Conservation (phyloP, 2,329 filamentous ascomycete genomes). For the Bipolaris victoriae region DNA sequence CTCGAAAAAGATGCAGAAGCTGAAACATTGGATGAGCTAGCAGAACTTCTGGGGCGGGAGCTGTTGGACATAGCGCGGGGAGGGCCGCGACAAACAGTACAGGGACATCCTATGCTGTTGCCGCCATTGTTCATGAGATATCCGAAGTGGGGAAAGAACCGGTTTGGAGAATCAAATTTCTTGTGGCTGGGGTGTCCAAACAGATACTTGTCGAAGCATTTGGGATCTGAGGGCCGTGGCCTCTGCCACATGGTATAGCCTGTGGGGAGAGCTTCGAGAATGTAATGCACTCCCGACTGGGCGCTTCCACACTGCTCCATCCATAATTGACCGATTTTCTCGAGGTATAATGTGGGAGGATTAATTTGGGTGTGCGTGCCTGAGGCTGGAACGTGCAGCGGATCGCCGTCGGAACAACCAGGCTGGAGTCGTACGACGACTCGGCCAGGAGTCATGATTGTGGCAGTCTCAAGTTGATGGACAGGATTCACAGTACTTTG, state of each 20-base stretch:
- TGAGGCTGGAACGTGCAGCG: slow-evolving; percentile 31
- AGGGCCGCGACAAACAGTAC: slow-evolving; percentile 54
- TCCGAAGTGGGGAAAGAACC: slow-evolving; percentile 64
- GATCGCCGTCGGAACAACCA: slow-evolving; percentile 46
- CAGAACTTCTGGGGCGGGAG: slow-evolving; percentile 7
- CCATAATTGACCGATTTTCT: slow-evolving; percentile 58
- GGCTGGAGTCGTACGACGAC: slow-evolving; percentile 32
- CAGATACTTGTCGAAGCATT: slow-evolving; percentile 60
- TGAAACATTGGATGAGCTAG: neutral
- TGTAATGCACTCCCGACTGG: slow-evolving; percentile 51
- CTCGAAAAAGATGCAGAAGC: neutral
- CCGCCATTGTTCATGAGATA: slow-evolving; percentile 59
- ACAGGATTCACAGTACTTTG: too few relatives aligned
- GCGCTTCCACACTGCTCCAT: slow-evolving; percentile 52
- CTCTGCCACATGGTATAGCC: slow-evolving; percentile 62
- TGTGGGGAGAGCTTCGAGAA: slow-evolving; percentile 59
- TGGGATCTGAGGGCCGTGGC: slow-evolving; percentile 49
- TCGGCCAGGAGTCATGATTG: slow-evolving; percentile 7
- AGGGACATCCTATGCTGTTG: slow-evolving; percentile 54
- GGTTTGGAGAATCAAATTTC: slow-evolving; percentile 60
- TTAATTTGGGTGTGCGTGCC: slow-evolving; percentile 43
- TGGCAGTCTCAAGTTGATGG: neutral
- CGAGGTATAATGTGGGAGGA: slow-evolving; percentile 54
- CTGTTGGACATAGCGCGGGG: slow-evolving; percentile 21
- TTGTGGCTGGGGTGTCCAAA: slow-evolving; percentile 62